Percentiles rank a stretch among this genome's conserved stretches.
Evolutionary conservation across 768 basidiomycete genomes (phyloP).

Genomic region (Pleurotus eryngii): DNA sequence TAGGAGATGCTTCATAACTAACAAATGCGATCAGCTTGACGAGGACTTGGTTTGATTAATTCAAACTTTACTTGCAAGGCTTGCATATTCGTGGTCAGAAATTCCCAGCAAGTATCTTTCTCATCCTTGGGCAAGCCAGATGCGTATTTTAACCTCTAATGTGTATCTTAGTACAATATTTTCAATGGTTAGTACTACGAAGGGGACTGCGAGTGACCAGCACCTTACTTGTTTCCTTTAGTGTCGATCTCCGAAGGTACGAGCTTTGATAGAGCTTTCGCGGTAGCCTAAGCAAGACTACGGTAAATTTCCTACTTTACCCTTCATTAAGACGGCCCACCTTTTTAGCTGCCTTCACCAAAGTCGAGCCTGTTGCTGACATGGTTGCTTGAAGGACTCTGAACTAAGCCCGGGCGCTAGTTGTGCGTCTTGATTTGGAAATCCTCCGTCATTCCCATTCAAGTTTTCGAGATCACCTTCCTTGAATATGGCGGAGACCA

Average conservation of each 20-base stretch:
- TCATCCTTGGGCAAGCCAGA: conserved; percentile 31
- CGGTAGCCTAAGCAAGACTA: neutral
- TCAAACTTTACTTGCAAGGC: conserved; percentile 30
- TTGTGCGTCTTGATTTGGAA: too few species aligned
- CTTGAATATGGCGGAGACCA: neutral
- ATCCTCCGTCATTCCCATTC: too few species aligned
- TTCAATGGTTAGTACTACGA: too few species aligned
- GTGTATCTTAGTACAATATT: neutral
- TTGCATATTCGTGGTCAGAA: conserved; percentile 60
- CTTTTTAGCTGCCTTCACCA: conserved; percentile 1
- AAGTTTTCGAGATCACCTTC: neutral
- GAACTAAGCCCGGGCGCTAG: too few species aligned
- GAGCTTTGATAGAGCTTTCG: neutral
- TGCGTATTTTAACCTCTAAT: conserved; percentile 8
- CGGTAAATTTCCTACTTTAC: neutral
- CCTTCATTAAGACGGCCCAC: neutral
- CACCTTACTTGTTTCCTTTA: neutral
- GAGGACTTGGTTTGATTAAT: neutral
- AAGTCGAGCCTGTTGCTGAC: conserved; percentile 3
- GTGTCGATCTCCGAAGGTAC: neutral
- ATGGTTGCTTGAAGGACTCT: neutral
- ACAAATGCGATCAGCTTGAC: neutral
- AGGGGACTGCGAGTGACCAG: neutral
- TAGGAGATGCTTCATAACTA: conserved; percentile 50
- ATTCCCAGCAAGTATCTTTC: conserved; percentile 45